Base-by-base conservation (phyloP, 176 grass and related monocot genomes). In the Oropetium thomaeum region DNA sequence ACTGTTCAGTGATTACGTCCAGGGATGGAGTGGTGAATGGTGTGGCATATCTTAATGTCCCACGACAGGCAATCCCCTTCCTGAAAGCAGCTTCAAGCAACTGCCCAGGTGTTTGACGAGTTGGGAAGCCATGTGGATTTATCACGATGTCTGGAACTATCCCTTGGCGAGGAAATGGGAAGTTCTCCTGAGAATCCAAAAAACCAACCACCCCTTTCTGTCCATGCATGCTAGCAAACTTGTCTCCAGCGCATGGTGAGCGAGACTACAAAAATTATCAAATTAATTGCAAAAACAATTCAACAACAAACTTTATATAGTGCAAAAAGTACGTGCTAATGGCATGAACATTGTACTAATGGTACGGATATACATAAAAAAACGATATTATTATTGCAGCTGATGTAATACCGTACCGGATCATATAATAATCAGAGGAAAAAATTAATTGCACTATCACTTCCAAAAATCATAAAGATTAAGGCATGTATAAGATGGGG, bases 201-300 rank as follows among this genome's bases (percentile, higher is more conserved):
- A 94, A 81, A 54, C 95, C 95, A 76, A 94, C 76, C 7, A 94
- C 95, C 65, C 95, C 95, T 64, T 98, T 98, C 72, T 98, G 89
- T 12, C 95, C 91, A 65, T 98, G 95, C 91, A 98, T 98, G 60
- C 89, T 94, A 8, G 95, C 87, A 89, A 98, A 98, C 69, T 98
- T 94, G 69, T 98, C 91, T 49, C 91, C 91, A 14, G 92, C 68
- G 23, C 88, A 92, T 44, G 91, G 95, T 3, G 86, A 86, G 70
- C 95, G 81, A 68, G 41, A 62, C 73, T 76, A 10, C 40, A 75
- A 75, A 5, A n/a, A 23, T 45, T 62, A 47, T 44, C 29, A 45
- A 29, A 23, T 32, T 44, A 61, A 22, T 61, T 58, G 45, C 25
- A 43, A 53, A 29, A 10, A 30, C n/a, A 30, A 58, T 27, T 67